Base-by-base conservation (phyloP, 768 basidiomycete species). In the Suillus ampliporus region DNA sequence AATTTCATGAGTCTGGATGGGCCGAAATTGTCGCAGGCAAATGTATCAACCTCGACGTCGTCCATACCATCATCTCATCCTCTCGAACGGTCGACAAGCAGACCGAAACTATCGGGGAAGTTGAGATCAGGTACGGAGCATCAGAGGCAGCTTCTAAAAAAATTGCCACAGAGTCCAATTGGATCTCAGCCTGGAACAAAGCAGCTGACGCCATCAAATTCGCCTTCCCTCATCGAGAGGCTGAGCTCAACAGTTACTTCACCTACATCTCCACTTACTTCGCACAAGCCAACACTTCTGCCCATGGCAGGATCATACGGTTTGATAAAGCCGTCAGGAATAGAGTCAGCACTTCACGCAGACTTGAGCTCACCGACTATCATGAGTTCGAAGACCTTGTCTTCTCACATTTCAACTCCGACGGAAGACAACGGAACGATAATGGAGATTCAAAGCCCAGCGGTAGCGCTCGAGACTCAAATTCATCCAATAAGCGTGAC, bases 311-410 rank as follows among this genome's bases (percentile, higher is more conserved):
- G 6, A 63, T 79, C 65, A 64, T 80, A 60, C 46, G 64, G 10
- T 74, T 64, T 61, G 77, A 82, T 61, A 61, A 63, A n/a, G 74
- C 72, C 1, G 58, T 77, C 21, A 59, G 80, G 10, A 68, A 67
- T 4, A 15, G 54, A 13, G 70, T 76, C 41, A 65, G 60, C 23
- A 61, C 66, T 0, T 63, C 67, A 19, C 64, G 62, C 21, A 9
- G 35, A 0, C 17, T 64, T 2, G 52, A 62, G 11, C 74, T 77
- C 68, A 64, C 68, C 17, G 71, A 79, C 35, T 14, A 52, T 48
- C 47, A 11, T 17, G 21, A 48, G 1, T 48, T 48, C 47, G 47
- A 48, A 21, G 47, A 48, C 28, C 15, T 48, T 48, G 13, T 48
- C 13, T 21, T 28, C 47, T 1, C 47, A 10, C 47, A 48, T 48